phyloP scores from a whole-genome alignment of 2,329 filamentous ascomycete genomes.

The Aspergillus jensenii region DNA sequence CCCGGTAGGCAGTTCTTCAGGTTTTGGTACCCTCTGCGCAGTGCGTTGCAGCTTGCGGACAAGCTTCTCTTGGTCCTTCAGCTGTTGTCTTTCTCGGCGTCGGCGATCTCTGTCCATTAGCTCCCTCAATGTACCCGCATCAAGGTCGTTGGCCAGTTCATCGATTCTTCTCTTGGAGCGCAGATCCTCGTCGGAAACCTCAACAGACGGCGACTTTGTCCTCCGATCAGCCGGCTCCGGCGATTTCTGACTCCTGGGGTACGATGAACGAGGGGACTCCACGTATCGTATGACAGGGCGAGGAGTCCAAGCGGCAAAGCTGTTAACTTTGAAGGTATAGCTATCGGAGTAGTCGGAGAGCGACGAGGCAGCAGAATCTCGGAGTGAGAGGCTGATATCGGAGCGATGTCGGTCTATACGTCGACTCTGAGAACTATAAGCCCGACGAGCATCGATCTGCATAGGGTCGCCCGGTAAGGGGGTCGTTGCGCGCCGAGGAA shows the following conservation, averaged over 20 bases:
- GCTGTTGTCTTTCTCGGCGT: slow-evolving; percentile 71
- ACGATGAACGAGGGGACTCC: slow-evolving; percentile 60
- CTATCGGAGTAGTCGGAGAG: slow-evolving; percentile 74
- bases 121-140: slow-evolving; percentile 79
- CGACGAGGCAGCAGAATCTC: slow-evolving; percentile 73
- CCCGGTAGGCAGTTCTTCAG: slow-evolving; percentile 50
- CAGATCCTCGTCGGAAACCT: slow-evolving; percentile 60
- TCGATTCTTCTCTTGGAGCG: slow-evolving; percentile 65
- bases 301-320: slow-evolving; percentile 78
- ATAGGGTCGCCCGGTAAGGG: slow-evolving; percentile 61
- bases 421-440: slow-evolving; percentile 50
- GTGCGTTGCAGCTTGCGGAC: slow-evolving; percentile 47
- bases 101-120: slow-evolving; percentile 87
- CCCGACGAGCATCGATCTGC: slow-evolving; percentile 53
- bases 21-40: slow-evolving; percentile 58
- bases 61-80: slow-evolving; percentile 65
- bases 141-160: slow-evolving; percentile 77
- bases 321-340: slow-evolving; percentile 75
- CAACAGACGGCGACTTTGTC: slow-evolving; percentile 53
- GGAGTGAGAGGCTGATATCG: slow-evolving; percentile 71
- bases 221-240: slow-evolving; percentile 50
- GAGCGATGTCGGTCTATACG: slow-evolving; percentile 65
- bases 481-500: slow-evolving; percentile 59
- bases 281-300: slow-evolving; percentile 79
- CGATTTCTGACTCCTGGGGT: slow-evolving; percentile 46